Base-by-base conservation (phyloP, 768 basidiomycete species). In the Rhizopogon roseolus region DNA sequence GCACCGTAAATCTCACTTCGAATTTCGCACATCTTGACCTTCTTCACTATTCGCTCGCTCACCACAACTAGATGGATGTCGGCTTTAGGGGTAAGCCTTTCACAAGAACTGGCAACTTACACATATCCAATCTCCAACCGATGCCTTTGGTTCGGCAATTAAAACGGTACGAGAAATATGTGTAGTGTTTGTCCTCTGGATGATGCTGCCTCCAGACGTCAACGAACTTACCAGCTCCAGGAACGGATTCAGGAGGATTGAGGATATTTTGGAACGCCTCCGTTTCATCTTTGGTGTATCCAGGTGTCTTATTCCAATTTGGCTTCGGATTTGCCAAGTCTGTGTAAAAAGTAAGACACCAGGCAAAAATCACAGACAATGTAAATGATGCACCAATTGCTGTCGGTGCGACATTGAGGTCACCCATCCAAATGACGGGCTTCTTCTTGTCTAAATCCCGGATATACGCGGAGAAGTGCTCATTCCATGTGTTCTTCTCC, bases 301-400 rank as follows among this genome's bases (percentile, higher is more conserved):
- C 92, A 2, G 92, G 74, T 0, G 87, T 84, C 65, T 94, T 94
- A 68, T 94, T 93, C 90, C 90, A 93, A 62, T 93, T 92, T 46
- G 74, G 59, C 53, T 85, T 83, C 0, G 85, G 70, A 59, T 90
- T 86, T 10, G 81, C 60, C 16, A 92, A 77, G 64, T 92, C 89
- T 89, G 57, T 16, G 22, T 22, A 19, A 45, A 17, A 16, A 17
- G 16, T 11, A 34, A 32, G n/a, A 38, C 53, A 14, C 16, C 38
- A 25, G 52, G n/a, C 34, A 49, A 60, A 51, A 50, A 38, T 6
- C 4, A 19, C n/a, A 41, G 27, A 29, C 32, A 9, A n/a, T 25
- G 46, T 43, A 49, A 48, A 40, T 6, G 42, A 59, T 22, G 39
- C 39, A 86, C 89, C 90, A 50, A 79, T 73, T 45, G 76, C 83